Percentiles rank a stretch among this genome's conserved stretches.
Evolutionary conservation across 208 protist genomes (phyloP).

Genomic region (Trypanosoma theileri): DNA sequence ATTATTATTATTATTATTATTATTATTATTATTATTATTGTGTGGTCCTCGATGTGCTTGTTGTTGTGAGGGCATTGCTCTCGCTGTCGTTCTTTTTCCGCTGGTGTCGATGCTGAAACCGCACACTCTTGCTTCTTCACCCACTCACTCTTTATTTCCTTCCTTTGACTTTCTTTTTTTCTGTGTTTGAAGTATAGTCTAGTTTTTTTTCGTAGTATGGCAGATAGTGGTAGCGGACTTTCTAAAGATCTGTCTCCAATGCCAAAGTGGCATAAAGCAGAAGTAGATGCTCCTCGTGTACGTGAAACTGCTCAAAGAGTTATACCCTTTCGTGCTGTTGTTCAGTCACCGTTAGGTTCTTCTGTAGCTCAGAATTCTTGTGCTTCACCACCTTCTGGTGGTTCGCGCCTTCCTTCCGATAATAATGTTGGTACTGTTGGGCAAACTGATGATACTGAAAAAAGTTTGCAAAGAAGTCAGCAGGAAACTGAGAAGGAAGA

Average conservation of each 20-base stretch:
- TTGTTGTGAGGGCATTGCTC: too few relatives aligned
- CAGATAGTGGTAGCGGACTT: conserved; percentile 1
- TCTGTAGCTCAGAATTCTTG: neutral
- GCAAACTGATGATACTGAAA: neutral
- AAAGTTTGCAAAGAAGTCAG: neutral
- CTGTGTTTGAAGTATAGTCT: neutral
- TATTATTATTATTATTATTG: too few relatives aligned
- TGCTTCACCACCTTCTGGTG: neutral
- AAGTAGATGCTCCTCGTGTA: neutral
- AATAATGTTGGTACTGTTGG: neutral
- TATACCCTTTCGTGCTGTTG: conserved; percentile 23
- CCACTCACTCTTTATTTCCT: too few relatives aligned
- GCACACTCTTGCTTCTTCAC: too few relatives aligned
- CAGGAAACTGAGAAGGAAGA: neutral
- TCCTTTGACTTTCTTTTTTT: too few relatives aligned
- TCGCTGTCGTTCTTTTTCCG: too few relatives aligned
- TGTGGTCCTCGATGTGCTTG: too few relatives aligned
- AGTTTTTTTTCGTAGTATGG: conserved; percentile 8
- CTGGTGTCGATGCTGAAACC: too few relatives aligned
- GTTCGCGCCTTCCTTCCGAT: neutral
- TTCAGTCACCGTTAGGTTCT: neutral
- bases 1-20: too few relatives aligned
- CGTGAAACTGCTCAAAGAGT: conserved; percentile 4
- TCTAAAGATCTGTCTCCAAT: conserved; percentile 14
- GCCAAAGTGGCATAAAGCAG: conserved; percentile 17